Evolutionary conservation across 2,329 filamentous ascomycete genomes (phyloP), one percentile per base, ranked within the genome.

Genomic region (Cadophora sp.): DNA sequence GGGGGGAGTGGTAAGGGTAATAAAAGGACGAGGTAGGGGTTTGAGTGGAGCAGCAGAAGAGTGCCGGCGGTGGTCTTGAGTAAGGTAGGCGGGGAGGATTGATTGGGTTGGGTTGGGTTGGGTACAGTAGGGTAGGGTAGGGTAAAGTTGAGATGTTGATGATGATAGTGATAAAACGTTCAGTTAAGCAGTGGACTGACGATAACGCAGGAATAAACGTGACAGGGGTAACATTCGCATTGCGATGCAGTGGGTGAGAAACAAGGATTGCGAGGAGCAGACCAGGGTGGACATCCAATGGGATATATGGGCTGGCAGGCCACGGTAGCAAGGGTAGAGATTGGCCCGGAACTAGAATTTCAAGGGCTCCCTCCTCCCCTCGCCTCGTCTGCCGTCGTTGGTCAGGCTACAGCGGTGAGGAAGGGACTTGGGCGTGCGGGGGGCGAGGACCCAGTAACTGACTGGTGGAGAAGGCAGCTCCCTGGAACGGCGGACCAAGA

Each of bases 151-250:
- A 34, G 37, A 43, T 43, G 40, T 16, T 22, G 34, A 34, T 34
- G 31, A 11, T 34, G 31, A 4, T 48, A 24, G 56, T 40, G 37
- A 68, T 62, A 70, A 70, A 63, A 66, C 53, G n/a, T 65, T 40
- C 67, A 64, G 58, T 68, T 68, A 67, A 62, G 66, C 60, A 60
- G 72, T 69, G 68, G 67, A 67, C 59, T 60, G 70, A 70, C 68
- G 62, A 73, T 71, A 76, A 70, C 72, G 75, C 75, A 77, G 75
- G 74, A 73, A 76, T 69, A 76, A 76, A 75, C 72, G 74, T 74
- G 75, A 77, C 74, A 72, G 69, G 74, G 75, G 69, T 74, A 62
- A 68, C 69, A 72, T 72, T 31, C 53, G 68, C 67, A 68, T 69
- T 65, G 69, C 68, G 59, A 64, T 69, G 66, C 50, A 58, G 61